A percentile compares a stretch with the other conserved stretches of the same genome.
Evolutionary conservation across 352 stramenopile species (phyloP).

Genomic region (Phytophthora aleatoria): DNA sequence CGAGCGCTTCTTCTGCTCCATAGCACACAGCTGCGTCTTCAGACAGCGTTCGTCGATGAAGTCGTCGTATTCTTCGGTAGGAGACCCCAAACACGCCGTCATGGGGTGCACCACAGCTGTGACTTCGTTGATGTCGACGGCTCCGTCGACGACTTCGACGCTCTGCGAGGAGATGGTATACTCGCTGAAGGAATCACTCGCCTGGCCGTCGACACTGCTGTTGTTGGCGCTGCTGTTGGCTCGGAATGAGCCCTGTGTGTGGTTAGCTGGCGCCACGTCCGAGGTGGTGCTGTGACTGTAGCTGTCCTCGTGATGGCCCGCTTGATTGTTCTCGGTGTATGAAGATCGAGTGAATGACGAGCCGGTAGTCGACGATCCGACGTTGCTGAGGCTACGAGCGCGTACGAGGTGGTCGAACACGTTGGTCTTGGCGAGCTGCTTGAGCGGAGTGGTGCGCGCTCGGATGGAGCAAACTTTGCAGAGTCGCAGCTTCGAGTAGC

Average conservation of each 20-base stretch:
- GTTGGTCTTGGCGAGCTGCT: constrained; percentile 56
- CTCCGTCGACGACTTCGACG: constrained; percentile 8
- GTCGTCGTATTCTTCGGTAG: constrained; percentile 58
- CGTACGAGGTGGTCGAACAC: constrained; percentile 72
- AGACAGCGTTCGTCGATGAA: constrained; percentile 62
- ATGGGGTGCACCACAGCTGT: constrained; percentile 46
- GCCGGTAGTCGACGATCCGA: constrained; percentile 30
- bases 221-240: constrained; percentile 11
- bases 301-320: constrained; percentile 28
- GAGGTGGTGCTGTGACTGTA: constrained; percentile 32
- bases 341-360: constrained; percentile 56
- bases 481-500: constrained; percentile 76
- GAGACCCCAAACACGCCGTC: constrained; percentile 22
- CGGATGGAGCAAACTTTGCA: constrained; percentile 84
- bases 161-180: constrained; percentile 21
- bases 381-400: constrained; percentile 57
- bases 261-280: constrained; percentile 14
- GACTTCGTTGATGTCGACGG: constrained; percentile 37
- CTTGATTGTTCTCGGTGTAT: constrained; percentile 49
- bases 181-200: constrained; percentile 29
- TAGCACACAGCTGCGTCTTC: constrained; percentile 58
- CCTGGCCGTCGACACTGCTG: constrained; percentile 26
- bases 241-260: constrained; percentile 32
- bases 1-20: constrained; percentile 57
- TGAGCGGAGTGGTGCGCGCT: constrained; percentile 74